Evolutionary conservation across 495 filamentous ascomycete genomes (phyloP).

Genomic region (Penicillium chermesinum): DNA sequence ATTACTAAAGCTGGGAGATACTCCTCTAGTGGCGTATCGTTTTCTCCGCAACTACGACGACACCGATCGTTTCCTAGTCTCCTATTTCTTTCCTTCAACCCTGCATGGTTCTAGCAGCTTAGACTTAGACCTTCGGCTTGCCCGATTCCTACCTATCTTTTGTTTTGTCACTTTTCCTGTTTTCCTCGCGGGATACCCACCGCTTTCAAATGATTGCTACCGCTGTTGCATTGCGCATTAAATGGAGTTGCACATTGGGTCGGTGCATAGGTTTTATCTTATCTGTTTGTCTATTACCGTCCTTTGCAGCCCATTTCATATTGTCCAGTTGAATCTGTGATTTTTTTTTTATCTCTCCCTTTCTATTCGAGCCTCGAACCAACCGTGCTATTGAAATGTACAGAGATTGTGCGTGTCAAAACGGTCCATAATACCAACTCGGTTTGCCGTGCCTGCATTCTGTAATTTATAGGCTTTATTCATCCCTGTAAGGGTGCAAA

Average conservation of each 20-base stretch:
- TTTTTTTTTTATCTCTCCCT: no score
- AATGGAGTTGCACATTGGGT: conserved; percentile 20
- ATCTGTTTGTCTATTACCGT: conserved; percentile 2
- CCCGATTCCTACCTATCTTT: not conserved
- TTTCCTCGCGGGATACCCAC: not conserved
- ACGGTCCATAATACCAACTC: not conserved
- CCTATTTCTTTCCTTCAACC: conserved; percentile 5
- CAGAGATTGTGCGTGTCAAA: not conserved
- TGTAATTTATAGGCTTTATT: not conserved
- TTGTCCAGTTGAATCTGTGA: no score
- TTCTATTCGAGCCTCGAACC: no score
- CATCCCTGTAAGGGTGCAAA: not conserved
- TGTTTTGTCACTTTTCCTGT: conserved; percentile 1
- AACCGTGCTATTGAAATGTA: not conserved
- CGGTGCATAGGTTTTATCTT: conserved; percentile 11
- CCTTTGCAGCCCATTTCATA: no score
- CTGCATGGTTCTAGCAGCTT: conserved; percentile 10
- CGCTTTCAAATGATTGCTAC: not conserved
- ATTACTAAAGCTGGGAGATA: conserved; percentile 5
- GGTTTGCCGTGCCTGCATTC: not conserved
- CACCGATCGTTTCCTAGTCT: no score
- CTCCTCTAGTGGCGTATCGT: no score
- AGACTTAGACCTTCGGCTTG: conserved; percentile 18
- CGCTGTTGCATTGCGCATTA: conserved; percentile 19
- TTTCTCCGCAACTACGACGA: no score